Evolutionary conservation across 768 basidiomycete genomes (phyloP), one percentile per base, ranked within the genome.

Genomic region (Hypholoma fasciculare): DNA sequence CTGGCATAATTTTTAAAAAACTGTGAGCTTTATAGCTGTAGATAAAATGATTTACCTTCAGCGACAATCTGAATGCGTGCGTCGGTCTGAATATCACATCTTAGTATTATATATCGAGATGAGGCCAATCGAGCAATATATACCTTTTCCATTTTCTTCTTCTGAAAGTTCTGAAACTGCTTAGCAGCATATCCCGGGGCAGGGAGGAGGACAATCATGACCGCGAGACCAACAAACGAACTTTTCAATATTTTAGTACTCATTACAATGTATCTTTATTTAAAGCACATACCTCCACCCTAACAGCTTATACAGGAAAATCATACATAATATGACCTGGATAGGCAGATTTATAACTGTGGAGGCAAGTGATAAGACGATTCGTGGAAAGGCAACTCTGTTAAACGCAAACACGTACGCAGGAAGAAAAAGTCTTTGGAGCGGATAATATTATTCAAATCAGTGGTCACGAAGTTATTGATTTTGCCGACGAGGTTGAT

Each of bases 401-500:
- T 48, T 16, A 48, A 23, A 26, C 13, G 20, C 13, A 23, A 7
- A 48, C 4, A 27, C 46, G 19, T 48, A 48, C 46, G 17, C 19
- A 48, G 26, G 8, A 48, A 48, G 26, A 48, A 27, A 16, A 48
- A 48, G 26, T 48, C 46, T 27, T 48, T 48, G n/a, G 46, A n/a
- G 13, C 14, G 13, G 14, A 20, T 48, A 7, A 80, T 76, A 56
- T 70, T 72, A 20, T 61, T 60, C 59, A 77, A 37, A 69, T 92
- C 90, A 2, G 85, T 84, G 6, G 88, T 83, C 49, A 90, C 81
- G 4, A 91, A 72, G 54, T 89, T 91, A 68, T 87, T 91, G 67
- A 92, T 85, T 65, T 83, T 88, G 11, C 90, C 90, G 36, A 85
- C 80, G n/a, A 37, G 44, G 13, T 39, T 55, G 4, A 53, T 51